A percentile compares a stretch with the other conserved stretches of the same genome.
phyloP scores from a whole-genome alignment of 257 asterid genomes.

The Nemophila menziesii region DNA sequence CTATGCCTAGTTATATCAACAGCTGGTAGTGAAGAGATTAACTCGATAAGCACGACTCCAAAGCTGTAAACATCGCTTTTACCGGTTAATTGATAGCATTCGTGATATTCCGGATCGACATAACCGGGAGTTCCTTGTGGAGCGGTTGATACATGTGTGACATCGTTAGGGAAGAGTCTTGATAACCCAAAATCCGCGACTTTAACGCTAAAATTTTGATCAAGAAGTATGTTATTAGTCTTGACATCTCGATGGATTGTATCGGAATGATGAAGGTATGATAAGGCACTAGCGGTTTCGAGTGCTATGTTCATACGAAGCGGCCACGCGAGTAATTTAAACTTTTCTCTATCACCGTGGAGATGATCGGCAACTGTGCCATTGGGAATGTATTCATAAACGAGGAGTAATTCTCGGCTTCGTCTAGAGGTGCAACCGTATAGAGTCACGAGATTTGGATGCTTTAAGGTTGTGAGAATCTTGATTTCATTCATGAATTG shows the following conservation, averaged over 20 bases:
- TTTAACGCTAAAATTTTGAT: conserved; percentile 1
- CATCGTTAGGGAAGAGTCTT: conserved; percentile 7
- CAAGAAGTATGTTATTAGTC: conserved; percentile 9
- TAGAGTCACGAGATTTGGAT: conserved; percentile 12
- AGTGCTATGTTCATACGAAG: conserved; percentile 14
- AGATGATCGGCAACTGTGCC: conserved; percentile 19
- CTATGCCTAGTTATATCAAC: conserved; percentile 17
- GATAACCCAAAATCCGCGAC: conserved; percentile 9
- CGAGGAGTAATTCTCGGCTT: conserved; percentile 17
- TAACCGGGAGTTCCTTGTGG: conserved; percentile 14
- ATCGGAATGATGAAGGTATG: conserved; percentile 16
- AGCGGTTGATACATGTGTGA: conserved; percentile 7
- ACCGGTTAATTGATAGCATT: conserved; percentile 8
- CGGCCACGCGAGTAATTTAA: conserved; percentile 11
- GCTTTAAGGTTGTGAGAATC: conserved; percentile 14
- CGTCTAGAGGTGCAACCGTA: conserved; percentile 16
- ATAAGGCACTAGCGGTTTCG: conserved; percentile 14
- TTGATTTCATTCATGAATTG: conserved; percentile 16
- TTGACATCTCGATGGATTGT: conserved; percentile 19
- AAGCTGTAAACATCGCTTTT: conserved; percentile 14
- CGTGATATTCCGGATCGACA: conserved; percentile 10
- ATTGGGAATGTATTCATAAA: conserved; percentile 13
- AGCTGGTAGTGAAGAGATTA: conserved; percentile 13
- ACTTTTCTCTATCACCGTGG: conserved; percentile 3
- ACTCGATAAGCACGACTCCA: conserved; percentile 19